Evolutionary conservation across 768 basidiomycete genomes (phyloP), one percentile per base, ranked within the genome.

Genomic region (Lactarius hatsudake): DNA sequence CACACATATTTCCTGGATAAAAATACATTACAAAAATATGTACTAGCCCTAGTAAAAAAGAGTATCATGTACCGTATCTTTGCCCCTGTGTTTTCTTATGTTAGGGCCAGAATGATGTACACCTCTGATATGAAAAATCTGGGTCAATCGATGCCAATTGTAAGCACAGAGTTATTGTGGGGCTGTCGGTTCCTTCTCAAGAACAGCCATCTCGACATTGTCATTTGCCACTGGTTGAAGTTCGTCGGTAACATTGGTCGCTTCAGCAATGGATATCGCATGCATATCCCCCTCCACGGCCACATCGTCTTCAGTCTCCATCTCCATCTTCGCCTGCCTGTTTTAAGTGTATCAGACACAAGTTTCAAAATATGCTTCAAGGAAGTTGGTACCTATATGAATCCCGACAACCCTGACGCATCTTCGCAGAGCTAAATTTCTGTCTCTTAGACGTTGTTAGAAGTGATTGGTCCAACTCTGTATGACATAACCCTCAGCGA

Each of bases 381-480:
- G 23, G 4, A 9, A 67, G 40, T 12, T 5, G 26, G 20, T 48
- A 89, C 89, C 80, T 76, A 72, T 81, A 93, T 2, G 89, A 88
- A 48, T 82, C 81, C 28, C 85, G 81, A 71, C 87, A 87, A n/a
- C 82, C 81, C 17, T 81, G 79, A 58, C 84, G 81, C 23, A 83
- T 78, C 40, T 76, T 78, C 1, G 77, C 61, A 26, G 78, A 81
- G 74, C 86, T 90, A 84, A 87, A 91, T 64, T 81, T 81, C 74
- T 91, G 87, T 66, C 79, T 77, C 67, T 77, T 77, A 18, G 83
- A 86, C 0, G 77, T 76, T 0, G 84, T 80, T 1, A 91, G 74
- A 78, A 93, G 79, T 60, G 86, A 85, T 17, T 81, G 75, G 69
- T 94, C 93, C 58, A 93, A 72, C 5, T 75, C 92, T 93, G 62